phyloP scores from a whole-genome alignment of 2,329 filamentous ascomycete species.

The Fusarium liriodendri region DNA sequence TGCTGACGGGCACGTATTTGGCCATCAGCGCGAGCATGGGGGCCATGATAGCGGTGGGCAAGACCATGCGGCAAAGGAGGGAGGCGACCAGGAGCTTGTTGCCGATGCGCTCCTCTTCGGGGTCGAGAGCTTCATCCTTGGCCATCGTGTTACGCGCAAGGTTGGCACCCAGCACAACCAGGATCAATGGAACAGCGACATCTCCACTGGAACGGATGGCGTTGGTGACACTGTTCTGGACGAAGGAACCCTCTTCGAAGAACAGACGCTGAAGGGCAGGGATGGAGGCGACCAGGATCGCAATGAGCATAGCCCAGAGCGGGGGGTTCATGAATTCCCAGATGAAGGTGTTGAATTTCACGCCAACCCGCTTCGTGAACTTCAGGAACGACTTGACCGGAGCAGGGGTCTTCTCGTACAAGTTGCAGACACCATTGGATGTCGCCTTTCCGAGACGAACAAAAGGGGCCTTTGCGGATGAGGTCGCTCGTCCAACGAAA shows the following conservation, averaged over 20 bases:
- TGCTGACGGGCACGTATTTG: conserved; percentile 92
- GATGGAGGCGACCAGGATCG: conserved; percentile 91
- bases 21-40: conserved; percentile 87
- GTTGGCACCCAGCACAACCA: conserved; percentile 95
- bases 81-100: conserved; percentile 87
- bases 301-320: conserved; percentile 94
- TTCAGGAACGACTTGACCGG: conserved; percentile 53
- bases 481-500: conserved; percentile 51
- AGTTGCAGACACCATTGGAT: conserved; percentile 37
- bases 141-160: conserved; percentile 91
- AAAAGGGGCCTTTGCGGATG: conserved; percentile 47
- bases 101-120: conserved; percentile 76
- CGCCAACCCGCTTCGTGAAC: conserved; percentile 48
- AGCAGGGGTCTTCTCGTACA: conserved; percentile 54
- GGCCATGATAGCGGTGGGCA: conserved; percentile 92
- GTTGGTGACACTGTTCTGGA: conserved; percentile 92
- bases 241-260: conserved; percentile 88
- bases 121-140: conserved; percentile 69
- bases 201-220: conserved; percentile 87
- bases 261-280: conserved; percentile 85
- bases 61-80: conserved; percentile 88
- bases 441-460: conserved; percentile 36
- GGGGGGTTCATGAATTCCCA: conserved; percentile 99
- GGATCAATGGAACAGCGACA: conserved; percentile 93
- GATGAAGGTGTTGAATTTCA: conserved; percentile 70